Evolutionary conservation across 1,284 basidiomycete genomes (phyloP), one percentile per base, ranked within the genome.

Genomic region (Leccinum ambiguum): DNA sequence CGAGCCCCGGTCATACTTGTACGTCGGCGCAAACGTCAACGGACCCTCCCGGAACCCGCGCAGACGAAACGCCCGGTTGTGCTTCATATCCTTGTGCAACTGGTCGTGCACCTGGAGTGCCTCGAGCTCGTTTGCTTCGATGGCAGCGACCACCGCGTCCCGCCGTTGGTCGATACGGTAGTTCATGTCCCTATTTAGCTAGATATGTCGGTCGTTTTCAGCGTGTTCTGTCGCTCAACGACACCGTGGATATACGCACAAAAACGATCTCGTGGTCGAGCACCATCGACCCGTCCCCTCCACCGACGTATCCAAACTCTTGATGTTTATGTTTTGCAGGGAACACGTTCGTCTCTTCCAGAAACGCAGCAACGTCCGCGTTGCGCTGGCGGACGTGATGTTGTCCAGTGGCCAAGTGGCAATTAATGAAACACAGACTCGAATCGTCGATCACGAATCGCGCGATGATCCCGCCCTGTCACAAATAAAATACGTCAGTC

Each of bases 251-350:
- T 23, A 23, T 18, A 83, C 93, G 79, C 69, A 98, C 89, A 65
- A 98, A 89, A 67, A 96, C 93, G 61, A 97, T 85, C 73, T 98
- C 96, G 77, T 98, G 97, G 74, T 98, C 97, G 39, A 97, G 80
- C 18, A 97, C 88, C 84, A 93, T 94, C n/a, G 92, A 87, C 0
- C 97, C 97, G 75, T 97, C 93, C 0, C 97, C 96, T 14, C 97
- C 97, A 56, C 92, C 90, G 5, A 93, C 87, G 72, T 92, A 98
- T 2, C 90, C 88, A 16, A 88, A 68, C 3, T 81, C 78, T 21
- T 85, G 82, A 2, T 14, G 79, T 71, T 11, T 76, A 23, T 54
- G 50, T 23, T 54, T 72, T 6, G 74, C 69, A 0, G 90, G 85
- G 66, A 96, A 90, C 3, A 94, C 81, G 3, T 84, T 78, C 67